Base-by-base conservation (phyloP, 257 asterid genomes). In the Solanum appendiculatum region DNA sequence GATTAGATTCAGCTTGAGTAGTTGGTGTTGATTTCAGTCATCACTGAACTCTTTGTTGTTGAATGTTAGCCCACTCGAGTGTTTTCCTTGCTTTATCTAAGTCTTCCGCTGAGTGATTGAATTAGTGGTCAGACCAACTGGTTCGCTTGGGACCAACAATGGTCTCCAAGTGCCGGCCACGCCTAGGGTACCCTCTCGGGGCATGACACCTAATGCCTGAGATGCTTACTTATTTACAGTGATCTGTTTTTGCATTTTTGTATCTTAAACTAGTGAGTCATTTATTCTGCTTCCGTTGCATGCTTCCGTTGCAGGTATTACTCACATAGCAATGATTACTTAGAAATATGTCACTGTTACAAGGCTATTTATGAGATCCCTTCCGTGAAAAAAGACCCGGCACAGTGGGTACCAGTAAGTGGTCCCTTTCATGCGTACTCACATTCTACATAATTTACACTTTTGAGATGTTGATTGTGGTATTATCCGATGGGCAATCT, bases 301-400 rank as follows among this genome's bases (percentile, higher is more conserved):
- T n/a, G n/a, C 23, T 63, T 91, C 56, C 74, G 86, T 5, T 91
- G 87, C 89, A 97, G 99, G 98, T 97, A 94, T 88, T 83, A 94
- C 88, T 89, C 91, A 10, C 97, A 97, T 88, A 92, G 90, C 93
- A 94, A 94, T 63, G 98, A 97, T 90, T 97, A 97, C 89, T 98
- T 97, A 84, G 99, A 95, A 91, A 97, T 95, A 87, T 94, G 98
- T 87, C 99, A 98, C 37, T 93, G 96, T 89, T 97, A 94, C 92
- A 97, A 97, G 92, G 91, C 99, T 46, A 97, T 95, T 75, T 97
- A 94, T 87, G 98, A 97, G 87, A 97, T 95, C 89, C 98, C 98
- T 42, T 91, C 93, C 11, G 95, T 97, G 91, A 95, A 94, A 89
- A 98, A 93, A 90, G 98, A 95, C 91, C 92, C 93, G n/a, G 86